Conservation (phyloP, 768 basidiomycete genomes). For the Leucocoprinus leucothites region DNA sequence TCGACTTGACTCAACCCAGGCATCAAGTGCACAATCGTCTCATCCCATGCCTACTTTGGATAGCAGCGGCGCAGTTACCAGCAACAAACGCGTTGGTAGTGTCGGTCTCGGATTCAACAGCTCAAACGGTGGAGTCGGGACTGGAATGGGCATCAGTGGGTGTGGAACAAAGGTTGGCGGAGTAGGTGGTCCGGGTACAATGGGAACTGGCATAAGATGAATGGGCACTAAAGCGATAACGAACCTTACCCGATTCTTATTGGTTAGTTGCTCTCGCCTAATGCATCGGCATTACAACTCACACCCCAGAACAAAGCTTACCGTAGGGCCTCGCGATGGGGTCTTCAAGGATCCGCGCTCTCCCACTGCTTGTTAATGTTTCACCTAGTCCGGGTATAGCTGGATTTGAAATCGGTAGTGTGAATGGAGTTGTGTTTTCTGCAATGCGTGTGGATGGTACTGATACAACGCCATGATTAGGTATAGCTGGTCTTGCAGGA, state of each 20-base stretch:
- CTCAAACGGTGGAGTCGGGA: neutral
- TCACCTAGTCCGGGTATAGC: conserved; percentile 29
- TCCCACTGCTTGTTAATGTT: conserved; percentile 38
- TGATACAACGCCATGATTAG: neutral
- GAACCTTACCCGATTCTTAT: conserved; percentile 19
- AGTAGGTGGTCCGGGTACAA: conserved; percentile 22
- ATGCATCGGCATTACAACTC: conserved; percentile 79
- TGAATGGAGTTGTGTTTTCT: neutral
- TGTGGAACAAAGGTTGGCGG: conserved; percentile 30
- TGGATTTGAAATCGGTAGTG: neutral
- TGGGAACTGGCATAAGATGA: conserved; percentile 51
- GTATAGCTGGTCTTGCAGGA: too few species aligned
- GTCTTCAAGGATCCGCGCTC: conserved; percentile 84
- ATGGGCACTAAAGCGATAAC: neutral
- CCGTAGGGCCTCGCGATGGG: conserved; percentile 93
- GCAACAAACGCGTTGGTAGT: too few species aligned
- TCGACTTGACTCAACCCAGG: conserved; percentile 41
- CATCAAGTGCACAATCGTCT: conserved; percentile 27
- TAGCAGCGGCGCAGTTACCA: neutral
- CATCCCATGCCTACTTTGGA: conserved; percentile 25
- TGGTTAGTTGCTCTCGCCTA: conserved; percentile 53
- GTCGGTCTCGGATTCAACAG: too few species aligned
- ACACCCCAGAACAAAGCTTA: conserved; percentile 87
- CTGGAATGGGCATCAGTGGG: neutral
- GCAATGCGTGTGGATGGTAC: conserved; percentile 17